phyloP scores from a whole-genome alignment of 345 rosid genomes.

The Brassica rapa region DNA sequence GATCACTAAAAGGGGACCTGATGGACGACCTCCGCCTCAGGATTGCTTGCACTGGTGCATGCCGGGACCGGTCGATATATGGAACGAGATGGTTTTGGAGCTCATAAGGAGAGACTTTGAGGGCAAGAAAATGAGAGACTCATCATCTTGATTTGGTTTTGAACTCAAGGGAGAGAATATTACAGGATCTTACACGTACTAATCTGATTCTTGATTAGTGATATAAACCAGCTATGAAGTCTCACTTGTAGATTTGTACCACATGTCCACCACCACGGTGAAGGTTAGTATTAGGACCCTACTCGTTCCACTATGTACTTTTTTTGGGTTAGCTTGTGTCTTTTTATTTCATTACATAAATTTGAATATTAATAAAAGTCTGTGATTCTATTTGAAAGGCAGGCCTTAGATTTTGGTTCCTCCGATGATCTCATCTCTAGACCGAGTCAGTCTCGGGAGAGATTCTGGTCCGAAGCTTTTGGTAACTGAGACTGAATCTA shows the following conservation, averaged over 20 bases:
- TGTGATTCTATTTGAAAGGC: conserved; percentile 1
- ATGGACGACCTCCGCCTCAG: conserved; percentile 91
- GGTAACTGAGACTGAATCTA: conserved; percentile 21
- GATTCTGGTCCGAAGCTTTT: conserved; percentile 19
- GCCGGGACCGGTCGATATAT: conserved; percentile 96
- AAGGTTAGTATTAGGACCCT: neutral
- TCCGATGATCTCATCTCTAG: conserved; percentile 30
- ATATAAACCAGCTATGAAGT: neutral
- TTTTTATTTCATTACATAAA: neutral
- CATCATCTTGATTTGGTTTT: too few relatives aligned
- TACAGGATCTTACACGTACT: neutral
- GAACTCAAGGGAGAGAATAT: neutral
- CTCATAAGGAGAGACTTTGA: conserved; percentile 67
- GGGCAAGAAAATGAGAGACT: conserved; percentile 18
- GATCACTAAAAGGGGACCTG: conserved; percentile 71
- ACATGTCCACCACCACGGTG: neutral
- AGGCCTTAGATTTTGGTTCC: conserved; percentile 27
- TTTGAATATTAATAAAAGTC: neutral
- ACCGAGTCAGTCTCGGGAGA: conserved; percentile 9
- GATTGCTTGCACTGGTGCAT: conserved; percentile 99
- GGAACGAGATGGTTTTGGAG: conserved; percentile 94
- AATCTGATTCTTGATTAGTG: neutral
- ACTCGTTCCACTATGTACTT: neutral
- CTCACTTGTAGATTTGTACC: neutral
- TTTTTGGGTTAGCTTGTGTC: neutral